These are phyloP conservation scores for Sapria himalayana DNA, from an alignment of 345 rosid species.

Conservation along the genomic window DNA sequence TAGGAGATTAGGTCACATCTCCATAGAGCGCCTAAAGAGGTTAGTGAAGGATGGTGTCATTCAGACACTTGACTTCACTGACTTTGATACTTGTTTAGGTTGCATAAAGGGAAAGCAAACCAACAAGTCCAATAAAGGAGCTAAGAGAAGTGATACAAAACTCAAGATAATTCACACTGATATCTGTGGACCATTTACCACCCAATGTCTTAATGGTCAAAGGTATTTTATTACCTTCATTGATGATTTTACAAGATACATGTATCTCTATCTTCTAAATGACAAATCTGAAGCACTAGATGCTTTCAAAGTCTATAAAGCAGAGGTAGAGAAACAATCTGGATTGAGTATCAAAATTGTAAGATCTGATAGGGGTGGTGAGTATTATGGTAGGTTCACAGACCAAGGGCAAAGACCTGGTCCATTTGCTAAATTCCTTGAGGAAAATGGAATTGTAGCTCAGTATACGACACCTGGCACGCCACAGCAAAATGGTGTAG, in stretches of 20 bases:
- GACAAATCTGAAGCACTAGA: background rate
- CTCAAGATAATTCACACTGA: conserved; percentile 1
- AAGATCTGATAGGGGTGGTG: background rate
- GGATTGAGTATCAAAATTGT: background rate
- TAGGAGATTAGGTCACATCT: too few relatives aligned
- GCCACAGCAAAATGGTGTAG: conserved; percentile 5
- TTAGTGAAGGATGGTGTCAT: too few relatives aligned
- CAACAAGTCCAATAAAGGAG: too few relatives aligned
- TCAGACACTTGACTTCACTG: too few relatives aligned
- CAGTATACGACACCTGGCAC: conserved; percentile 1
- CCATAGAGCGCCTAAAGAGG: too few relatives aligned
- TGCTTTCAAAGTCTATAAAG: background rate
- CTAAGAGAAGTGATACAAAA: too few relatives aligned
- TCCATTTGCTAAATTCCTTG: conserved; percentile 7
- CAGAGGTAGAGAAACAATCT: conserved; percentile 2
- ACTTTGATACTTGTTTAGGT: too few relatives aligned
- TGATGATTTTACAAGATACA: conserved; percentile 4
- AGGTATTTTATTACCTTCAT: conserved; percentile 7
- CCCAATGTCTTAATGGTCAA: too few relatives aligned
- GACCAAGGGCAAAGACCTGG: background rate
- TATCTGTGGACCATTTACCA: conserved; percentile 2
- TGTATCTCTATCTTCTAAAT: background rate
- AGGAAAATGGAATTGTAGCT: background rate
- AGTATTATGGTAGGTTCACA: conserved; percentile 2
- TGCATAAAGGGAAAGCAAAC: too few relatives aligned